Evolutionary conservation across 495 filamentous ascomycete species (phyloP).

Genomic region (Terfezia boudieri): DNA sequence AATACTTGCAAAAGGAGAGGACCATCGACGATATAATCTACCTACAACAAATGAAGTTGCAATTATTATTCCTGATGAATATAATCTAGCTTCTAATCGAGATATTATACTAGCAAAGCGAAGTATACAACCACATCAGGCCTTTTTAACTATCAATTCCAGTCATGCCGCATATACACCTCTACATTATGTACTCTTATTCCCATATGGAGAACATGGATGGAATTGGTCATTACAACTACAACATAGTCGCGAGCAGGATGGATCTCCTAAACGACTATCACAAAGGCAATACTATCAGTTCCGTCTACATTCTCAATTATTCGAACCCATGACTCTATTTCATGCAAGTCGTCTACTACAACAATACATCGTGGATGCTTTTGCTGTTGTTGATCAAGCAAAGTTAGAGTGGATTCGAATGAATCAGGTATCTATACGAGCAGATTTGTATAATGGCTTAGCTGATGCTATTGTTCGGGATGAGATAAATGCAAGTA

Average conservation of each 20-base stretch:
- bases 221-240: slow-evolving; percentile 4
- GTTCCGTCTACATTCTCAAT: slow-evolving; percentile 2
- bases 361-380: slow-evolving; percentile 7
- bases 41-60: neutral
- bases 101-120: neutral
- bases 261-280: neutral
- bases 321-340: neutral
- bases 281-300: slow-evolving; percentile 4
- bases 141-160: neutral
- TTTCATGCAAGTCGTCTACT: slow-evolving; percentile 4
- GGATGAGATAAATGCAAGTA: neutral
- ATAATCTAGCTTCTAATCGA: neutral
- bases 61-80: neutral
- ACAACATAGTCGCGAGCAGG: neutral
- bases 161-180: slow-evolving; percentile 7
- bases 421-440: slow-evolving; percentile 3
- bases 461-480: slow-evolving; percentile 1
- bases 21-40: neutral
- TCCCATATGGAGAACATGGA: neutral
- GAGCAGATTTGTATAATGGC: slow-evolving; percentile 5
- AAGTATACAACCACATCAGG: neutral
- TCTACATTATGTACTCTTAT: too few relatives aligned
- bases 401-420: neutral
- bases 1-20: neutral
- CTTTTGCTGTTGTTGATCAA: neutral